Evolutionary conservation across 2,329 filamentous ascomycete species (phyloP).

Genomic region (Botrytis tulipae): DNA sequence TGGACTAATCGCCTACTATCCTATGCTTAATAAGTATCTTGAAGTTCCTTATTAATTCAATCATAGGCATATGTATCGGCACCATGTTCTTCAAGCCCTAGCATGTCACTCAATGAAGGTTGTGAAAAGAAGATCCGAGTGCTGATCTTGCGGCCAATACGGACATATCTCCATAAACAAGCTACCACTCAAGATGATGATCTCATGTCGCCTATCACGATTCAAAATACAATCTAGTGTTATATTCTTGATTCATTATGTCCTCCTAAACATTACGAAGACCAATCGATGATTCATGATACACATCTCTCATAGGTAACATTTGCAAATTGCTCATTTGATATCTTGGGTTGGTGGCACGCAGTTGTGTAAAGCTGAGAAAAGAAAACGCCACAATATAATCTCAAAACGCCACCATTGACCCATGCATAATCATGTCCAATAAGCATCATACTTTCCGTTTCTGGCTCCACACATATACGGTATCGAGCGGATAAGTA

Average conservation of each 20-base stretch:
- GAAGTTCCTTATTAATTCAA: not conserved
- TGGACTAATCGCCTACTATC: not conserved
- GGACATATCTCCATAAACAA: not conserved
- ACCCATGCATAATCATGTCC: not conserved
- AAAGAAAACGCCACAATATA: not conserved
- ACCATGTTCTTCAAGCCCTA: not conserved
- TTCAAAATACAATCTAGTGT: not conserved
- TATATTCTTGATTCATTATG: not conserved
- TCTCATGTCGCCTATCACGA: not conserved
- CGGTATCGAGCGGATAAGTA: not conserved
- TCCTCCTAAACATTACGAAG: not conserved
- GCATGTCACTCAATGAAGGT: not conserved
- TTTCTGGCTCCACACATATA: not conserved
- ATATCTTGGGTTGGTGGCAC: not conserved
- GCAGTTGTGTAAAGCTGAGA: not conserved
- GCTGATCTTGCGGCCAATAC: not conserved
- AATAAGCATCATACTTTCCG: not conserved
- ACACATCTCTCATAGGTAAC: not conserved
- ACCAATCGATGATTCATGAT: accelerated
- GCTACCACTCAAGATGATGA: not conserved
- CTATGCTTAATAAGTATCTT: not conserved
- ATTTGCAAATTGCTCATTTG: not conserved
- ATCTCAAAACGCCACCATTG: not conserved
- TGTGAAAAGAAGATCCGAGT: not conserved
- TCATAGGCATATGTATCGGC: not conserved